Percentiles rank a stretch among this genome's conserved stretches.
phyloP scores from a whole-genome alignment of 2,329 filamentous ascomycete species.

The Cladorrhinum sp. region DNA sequence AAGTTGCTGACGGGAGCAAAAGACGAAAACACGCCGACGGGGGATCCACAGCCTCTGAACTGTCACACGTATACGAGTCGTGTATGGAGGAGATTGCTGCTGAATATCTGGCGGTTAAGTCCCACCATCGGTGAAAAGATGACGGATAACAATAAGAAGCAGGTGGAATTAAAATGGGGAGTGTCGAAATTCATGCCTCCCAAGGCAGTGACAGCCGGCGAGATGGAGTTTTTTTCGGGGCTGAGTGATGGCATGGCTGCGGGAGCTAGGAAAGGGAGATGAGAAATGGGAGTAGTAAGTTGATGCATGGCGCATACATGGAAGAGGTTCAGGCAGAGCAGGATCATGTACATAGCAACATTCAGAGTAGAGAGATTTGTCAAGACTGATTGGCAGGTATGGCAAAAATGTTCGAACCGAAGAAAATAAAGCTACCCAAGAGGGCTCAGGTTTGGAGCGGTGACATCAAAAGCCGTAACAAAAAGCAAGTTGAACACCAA shows the following conservation, averaged over 20 bases:
- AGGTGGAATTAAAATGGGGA: neutral
- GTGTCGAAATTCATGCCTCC: neutral
- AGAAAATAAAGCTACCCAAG: no score
- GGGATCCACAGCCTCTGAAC: constrained; percentile 32
- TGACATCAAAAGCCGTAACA: neutral
- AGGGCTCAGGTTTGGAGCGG: no score
- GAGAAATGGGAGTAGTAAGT: neutral
- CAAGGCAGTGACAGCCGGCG: neutral
- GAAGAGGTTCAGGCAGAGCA: no score
- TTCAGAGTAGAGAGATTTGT: no score
- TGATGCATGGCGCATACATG: no score
- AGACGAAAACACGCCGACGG: constrained; percentile 36
- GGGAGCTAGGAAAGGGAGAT: neutral
- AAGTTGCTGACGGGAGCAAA: constrained; percentile 39
- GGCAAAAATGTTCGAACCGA: no score
- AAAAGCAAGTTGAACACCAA: neutral
- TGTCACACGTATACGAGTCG: constrained; percentile 38
- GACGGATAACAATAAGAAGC: no score
- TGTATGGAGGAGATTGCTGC: constrained; percentile 48
- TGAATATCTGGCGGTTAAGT: constrained; percentile 43
- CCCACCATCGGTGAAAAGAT: constrained; percentile 40
- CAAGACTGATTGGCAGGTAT: no score
- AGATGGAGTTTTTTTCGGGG: neutral
- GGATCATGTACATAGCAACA: no score
- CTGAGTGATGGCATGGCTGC: neutral